A percentile compares a stretch with the other conserved stretches of the same genome.
phyloP scores from a whole-genome alignment of 768 basidiomycete species.

The Mrakia frigida region DNA sequence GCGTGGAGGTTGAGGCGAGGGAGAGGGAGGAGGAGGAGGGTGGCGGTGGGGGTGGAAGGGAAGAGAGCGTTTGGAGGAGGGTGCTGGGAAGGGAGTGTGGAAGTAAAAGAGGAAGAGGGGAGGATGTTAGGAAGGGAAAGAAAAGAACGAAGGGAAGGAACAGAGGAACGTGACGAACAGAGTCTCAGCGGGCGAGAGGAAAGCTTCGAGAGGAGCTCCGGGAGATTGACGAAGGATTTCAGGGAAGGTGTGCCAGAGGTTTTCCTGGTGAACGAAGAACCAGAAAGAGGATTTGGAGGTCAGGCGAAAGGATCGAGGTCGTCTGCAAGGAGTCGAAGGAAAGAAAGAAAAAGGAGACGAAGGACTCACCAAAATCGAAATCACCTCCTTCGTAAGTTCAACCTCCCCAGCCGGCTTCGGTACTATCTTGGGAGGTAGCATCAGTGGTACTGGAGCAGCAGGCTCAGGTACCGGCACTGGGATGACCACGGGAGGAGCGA shows the following conservation, averaged over 20 bases:
- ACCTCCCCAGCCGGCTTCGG: background rate
- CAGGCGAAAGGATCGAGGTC: no score
- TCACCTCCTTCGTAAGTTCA: background rate
- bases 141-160: background rate
- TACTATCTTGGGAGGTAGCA: background rate
- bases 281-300: no score
- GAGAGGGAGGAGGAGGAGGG: slow-evolving; percentile 22
- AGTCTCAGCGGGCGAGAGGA: background rate
- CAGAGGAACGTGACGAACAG: background rate
- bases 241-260: slow-evolving; percentile 21
- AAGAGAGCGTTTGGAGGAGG: background rate
- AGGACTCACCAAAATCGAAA: slow-evolving; percentile 10
- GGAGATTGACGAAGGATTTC: slow-evolving; percentile 28
- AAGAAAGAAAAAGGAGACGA: background rate
- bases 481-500: slow-evolving; percentile 9
- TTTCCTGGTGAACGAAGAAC: slow-evolving; percentile 10
- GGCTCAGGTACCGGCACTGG: slow-evolving; percentile 5
- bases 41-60: slow-evolving; percentile 20
- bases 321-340: no score
- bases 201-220: slow-evolving; percentile 14
- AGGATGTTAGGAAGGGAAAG: background rate
- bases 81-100: background rate
- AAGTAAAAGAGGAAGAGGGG: background rate
- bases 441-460: background rate
- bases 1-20: slow-evolving; percentile 24